Evolutionary conservation across 2,329 filamentous ascomycete genomes (phyloP), one percentile per base, ranked within the genome.

Genomic region (Trematosphaeria pertusa): DNA sequence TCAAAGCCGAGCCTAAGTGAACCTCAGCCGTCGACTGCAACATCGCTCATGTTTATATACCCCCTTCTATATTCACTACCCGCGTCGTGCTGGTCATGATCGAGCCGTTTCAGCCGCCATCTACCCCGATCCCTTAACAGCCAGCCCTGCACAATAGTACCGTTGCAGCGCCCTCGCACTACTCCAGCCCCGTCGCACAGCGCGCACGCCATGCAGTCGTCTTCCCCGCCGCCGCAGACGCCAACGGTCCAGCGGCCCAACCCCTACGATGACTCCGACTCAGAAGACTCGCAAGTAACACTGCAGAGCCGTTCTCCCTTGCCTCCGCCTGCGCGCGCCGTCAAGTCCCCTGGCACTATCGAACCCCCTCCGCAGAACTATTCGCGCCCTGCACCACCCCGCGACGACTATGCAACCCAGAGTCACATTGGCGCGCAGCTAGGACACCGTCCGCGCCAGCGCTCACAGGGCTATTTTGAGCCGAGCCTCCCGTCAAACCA

Each of bases 391-490:
- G 64, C 56, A 64, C 72, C 48, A 57, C 62, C 62, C 69, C 68
- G 65, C 70, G 50, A 76, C 66, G 58, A 77, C 71, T 26, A 56
- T 46, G 42, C 32, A 11, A 56, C 48, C 37, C 58, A 59, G 53
- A 51, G 49, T 35, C 52, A 58, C 43, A 52, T 54, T 62, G 59
- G 65, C 66, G 66, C 52, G 56, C 63, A 62, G 63, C 72, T 71
- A 58, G 76, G 61, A 75, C 87, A 78, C 72, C 82, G 67, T 72
- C 86, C 72, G 56, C 82, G 88, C 61, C 89, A 89, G 50, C 83
- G 87, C 58, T 88, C 83, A 7, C 87, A 89, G 67, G 89, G 89
- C 61, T 83, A 86, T 62, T 92, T 92, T 64, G 88, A 92, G 66
- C 84, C 88, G 32, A 85, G 81, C 17, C 75, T 92, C 37, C 87